phyloP scores from a whole-genome alignment of 306 rosid species.

The Gastrolobium bilobum region DNA sequence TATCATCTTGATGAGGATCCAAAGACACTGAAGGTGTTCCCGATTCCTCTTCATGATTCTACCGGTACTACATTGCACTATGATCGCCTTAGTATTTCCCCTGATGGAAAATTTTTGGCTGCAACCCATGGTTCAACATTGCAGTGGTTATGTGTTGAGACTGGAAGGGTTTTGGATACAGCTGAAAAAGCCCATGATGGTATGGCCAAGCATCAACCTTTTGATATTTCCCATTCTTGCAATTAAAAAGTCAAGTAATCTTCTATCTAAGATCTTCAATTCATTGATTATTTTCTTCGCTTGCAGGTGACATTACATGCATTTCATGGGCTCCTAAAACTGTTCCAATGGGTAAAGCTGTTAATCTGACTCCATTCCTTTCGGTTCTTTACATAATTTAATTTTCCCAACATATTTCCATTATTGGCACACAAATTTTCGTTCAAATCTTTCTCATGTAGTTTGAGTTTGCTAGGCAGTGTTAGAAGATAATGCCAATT shows the following conservation, averaged over 20 bases:
- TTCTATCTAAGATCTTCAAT: slow-evolving; percentile 15
- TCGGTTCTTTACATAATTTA: not conserved
- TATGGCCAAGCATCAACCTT: slow-evolving; percentile 50
- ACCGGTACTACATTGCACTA: slow-evolving; percentile 69
- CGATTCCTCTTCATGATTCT: slow-evolving; percentile 85
- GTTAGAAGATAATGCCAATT: slow-evolving; percentile 1
- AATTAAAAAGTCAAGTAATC: slow-evolving; percentile 16
- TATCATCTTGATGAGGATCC: slow-evolving; percentile 98
- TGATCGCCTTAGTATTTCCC: slow-evolving; percentile 85
- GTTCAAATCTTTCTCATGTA: slow-evolving; percentile 19
- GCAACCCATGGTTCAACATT: slow-evolving; percentile 87
- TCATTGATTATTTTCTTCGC: slow-evolving; percentile 36
- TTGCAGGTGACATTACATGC: slow-evolving; percentile 88
- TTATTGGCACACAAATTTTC: slow-evolving; percentile 12
- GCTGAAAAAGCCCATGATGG: slow-evolving; percentile 98
- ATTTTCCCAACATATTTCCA: not conserved
- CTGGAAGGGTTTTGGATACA: slow-evolving; percentile 89
- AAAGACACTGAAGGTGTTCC: slow-evolving; percentile 88
- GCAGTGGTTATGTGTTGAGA: slow-evolving; percentile 91
- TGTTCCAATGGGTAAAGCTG: slow-evolving; percentile 70
- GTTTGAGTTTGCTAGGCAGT: slow-evolving; percentile 19
- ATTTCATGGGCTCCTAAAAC: slow-evolving; percentile 87
- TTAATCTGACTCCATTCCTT: slow-evolving; percentile 31
- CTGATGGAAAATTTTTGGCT: slow-evolving; percentile 86
- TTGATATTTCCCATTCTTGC: slow-evolving; percentile 9